Evolutionary conservation across 495 filamentous ascomycete species (phyloP).

Genomic region (Penicillium subrubescens): DNA sequence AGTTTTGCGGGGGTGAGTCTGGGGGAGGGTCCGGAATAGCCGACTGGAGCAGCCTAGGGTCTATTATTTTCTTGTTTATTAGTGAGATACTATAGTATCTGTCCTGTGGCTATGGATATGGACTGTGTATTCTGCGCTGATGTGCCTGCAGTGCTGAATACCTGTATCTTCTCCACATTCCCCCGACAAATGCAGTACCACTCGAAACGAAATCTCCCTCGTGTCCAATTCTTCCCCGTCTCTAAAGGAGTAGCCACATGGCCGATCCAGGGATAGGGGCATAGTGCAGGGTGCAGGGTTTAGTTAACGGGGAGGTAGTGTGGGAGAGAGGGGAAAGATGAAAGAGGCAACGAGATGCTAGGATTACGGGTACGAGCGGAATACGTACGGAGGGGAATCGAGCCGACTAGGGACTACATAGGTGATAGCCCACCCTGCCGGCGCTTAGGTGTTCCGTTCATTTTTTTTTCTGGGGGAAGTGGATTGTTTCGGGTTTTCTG

Average conservation of each 20-base stretch:
- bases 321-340: background rate
- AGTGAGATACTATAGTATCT: background rate
- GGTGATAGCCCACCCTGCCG: background rate
- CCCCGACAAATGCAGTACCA: background rate
- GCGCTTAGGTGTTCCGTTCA: constrained; percentile 19
- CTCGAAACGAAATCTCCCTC: background rate
- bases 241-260: constrained; percentile 1
- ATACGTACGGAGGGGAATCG: background rate
- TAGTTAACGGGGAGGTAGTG: no score
- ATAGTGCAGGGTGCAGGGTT: background rate
- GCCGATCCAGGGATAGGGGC: constrained; percentile 13
- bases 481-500: constrained; percentile 13
- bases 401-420: no score
- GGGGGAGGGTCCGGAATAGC: background rate
- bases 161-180: background rate
- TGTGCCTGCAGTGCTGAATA: background rate
- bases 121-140: background rate
- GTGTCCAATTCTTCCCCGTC: background rate
- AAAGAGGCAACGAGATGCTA: background rate
- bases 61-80: background rate
- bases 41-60: background rate
- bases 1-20: background rate
- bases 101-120: no score
- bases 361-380: background rate
- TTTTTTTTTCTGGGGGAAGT: constrained; percentile 2